Evolutionary conservation across 129 eudicot genomes (phyloP).

Genomic region (Rutidosis leptorrhynchoides): DNA sequence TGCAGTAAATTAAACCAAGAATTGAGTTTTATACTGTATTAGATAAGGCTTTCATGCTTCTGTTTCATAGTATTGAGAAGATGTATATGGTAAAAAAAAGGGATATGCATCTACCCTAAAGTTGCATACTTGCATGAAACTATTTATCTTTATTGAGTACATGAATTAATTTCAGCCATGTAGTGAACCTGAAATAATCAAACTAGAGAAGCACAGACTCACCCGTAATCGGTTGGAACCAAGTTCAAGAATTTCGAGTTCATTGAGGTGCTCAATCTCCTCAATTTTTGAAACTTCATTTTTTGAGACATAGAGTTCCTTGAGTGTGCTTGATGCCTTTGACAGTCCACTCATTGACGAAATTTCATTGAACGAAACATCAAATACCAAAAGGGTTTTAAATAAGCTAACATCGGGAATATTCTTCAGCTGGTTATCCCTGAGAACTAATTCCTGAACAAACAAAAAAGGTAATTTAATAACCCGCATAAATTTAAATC

Average conservation of each 20-base stretch:
- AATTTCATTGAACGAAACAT: slow-evolving; percentile 90
- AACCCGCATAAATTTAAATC: slow-evolving; percentile 10
- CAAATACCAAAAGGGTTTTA: slow-evolving; percentile 72
- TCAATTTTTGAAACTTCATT: slow-evolving; percentile 86
- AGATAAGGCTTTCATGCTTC: background rate
- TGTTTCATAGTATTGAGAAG: background rate
- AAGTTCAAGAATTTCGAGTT: slow-evolving; percentile 87
- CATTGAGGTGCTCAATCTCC: slow-evolving; percentile 88
- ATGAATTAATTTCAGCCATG: background rate
- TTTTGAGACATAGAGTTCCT: slow-evolving; percentile 94
- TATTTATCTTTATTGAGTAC: background rate
- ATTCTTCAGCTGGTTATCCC: slow-evolving; percentile 86
- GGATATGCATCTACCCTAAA: background rate
- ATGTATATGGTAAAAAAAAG: background rate
- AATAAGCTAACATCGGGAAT: slow-evolving; percentile 91
- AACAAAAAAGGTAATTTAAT: background rate
- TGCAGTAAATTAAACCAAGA: background rate
- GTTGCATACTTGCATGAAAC: background rate
- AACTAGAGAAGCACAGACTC: slow-evolving; percentile 15
- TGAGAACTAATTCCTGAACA: slow-evolving; percentile 80
- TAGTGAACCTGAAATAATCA: background rate
- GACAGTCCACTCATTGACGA: slow-evolving; percentile 72
- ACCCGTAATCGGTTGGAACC: slow-evolving; percentile 95
- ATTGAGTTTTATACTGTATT: background rate
- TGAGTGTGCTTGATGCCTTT: slow-evolving; percentile 71